Evolutionary conservation across 2,329 filamentous ascomycete species (phyloP), one percentile per base, ranked within the genome.

Genomic region (Fusarium fujikuroi): DNA sequence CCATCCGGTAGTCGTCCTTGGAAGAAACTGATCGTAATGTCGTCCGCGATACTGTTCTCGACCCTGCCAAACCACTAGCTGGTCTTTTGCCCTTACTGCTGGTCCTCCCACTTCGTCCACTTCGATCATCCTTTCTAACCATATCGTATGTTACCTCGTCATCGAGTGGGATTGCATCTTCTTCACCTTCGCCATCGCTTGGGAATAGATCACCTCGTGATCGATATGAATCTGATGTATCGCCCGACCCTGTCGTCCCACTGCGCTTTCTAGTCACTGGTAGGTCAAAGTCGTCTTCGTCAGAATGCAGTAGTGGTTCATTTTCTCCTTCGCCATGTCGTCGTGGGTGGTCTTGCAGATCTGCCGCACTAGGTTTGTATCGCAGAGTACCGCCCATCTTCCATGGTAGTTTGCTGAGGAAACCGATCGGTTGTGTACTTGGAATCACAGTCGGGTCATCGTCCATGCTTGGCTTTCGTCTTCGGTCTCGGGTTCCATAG

Each of bases 381-480:
- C 93, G 89, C 75, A 97, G 81, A 7, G 92, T 93, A 8, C 92
- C 92, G 40, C 95, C 94, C 78, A 97, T 86, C 78, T 92, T 94
- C 87, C 94, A 98, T 18, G 95, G 95, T 72, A 98, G 84, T 60
- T 92, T 88, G 75, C 93, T 92, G 44, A 97, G 82, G 77, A 98
- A 98, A 1, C 95, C 94, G 73, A 97, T 89, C 56, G 95, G 91
- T 49, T 93, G 93, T 8, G 93, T 95, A 77, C 92, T 94, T 2
- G 95, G 94, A 59, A 97, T 97, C n/a, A 97, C 90, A 8, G 94
- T 97, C 15, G 94, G 93, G 79, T 97, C 95, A 83, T 94, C 84
- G 85, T 86, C 79, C 44, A 50, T 66, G 86, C 85, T 81, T 37
- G 83, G 76, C 66, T 84, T 86, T 85, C 86, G 83, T 76, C 86